Percentiles rank a stretch among this genome's conserved stretches.
Evolutionary conservation across 2,329 filamentous ascomycete species (phyloP).

Genomic region (Microdochium paspali): DNA sequence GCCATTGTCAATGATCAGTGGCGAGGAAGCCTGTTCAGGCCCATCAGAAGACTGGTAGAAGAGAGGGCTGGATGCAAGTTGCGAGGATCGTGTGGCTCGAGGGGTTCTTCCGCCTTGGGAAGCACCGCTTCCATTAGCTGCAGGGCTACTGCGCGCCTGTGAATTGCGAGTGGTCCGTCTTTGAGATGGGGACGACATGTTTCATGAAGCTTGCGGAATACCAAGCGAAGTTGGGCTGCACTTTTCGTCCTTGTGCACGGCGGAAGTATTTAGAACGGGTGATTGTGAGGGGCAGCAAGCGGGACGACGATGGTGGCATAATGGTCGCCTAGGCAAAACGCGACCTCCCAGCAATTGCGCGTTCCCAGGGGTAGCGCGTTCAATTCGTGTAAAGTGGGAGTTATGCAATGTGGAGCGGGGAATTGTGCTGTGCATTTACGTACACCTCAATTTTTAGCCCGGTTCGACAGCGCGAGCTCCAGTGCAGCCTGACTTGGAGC

Average conservation of each 20-base stretch:
- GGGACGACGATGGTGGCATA: constrained; percentile 1
- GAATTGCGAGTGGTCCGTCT: constrained; percentile 44
- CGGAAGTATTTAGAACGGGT: neutral
- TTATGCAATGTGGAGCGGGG: constrained; percentile 8
- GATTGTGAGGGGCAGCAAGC: neutral
- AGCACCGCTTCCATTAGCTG: constrained; percentile 14
- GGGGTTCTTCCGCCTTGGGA: constrained; percentile 29
- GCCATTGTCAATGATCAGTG: constrained; percentile 46
- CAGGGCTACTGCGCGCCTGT: constrained; percentile 40
- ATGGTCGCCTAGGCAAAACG: neutral
- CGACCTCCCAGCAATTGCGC: neutral
- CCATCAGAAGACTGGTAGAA: constrained; percentile 53
- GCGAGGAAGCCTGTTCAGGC: constrained; percentile 33
- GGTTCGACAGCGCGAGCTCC: neutral
- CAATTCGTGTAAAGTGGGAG: constrained; percentile 19
- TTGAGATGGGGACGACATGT: constrained; percentile 54
- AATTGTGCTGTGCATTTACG: no score
- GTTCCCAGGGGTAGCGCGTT: neutral
- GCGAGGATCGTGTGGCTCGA: constrained; percentile 32
- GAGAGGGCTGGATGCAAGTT: constrained; percentile 69
- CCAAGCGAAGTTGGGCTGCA: neutral
- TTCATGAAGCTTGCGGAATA: constrained; percentile 5
- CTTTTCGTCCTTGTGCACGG: neutral
- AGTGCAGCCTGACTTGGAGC: no score
- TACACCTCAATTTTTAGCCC: no score